Conservation (phyloP, 2,329 filamentous ascomycete genomes). For the Diaporthe humulicola region DNA sequence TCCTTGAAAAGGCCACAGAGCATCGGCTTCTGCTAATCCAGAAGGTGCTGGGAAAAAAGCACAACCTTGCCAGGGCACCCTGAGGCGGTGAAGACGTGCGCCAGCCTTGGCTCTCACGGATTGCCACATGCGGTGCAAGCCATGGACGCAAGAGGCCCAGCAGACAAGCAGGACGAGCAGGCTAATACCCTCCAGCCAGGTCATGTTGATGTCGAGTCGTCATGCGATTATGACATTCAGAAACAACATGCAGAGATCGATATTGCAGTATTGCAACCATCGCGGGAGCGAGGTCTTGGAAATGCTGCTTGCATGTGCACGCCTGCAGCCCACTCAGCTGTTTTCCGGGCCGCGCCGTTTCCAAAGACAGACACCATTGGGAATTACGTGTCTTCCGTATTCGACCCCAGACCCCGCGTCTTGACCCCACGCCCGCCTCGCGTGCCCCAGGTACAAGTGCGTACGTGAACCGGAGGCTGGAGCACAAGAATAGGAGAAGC, state of each 20-base stretch:
- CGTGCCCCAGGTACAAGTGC: constrained; percentile 2
- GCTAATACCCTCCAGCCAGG: not conserved
- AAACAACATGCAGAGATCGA: not conserved
- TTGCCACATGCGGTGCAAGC: not conserved
- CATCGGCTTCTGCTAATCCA: constrained; percentile 51
- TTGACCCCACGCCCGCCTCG: constrained; percentile 6
- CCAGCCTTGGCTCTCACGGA: constrained; percentile 4
- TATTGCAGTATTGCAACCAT: not conserved
- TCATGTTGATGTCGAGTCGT: constrained; percentile 1
- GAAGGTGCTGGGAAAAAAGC: constrained; percentile 47
- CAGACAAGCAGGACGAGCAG: not conserved
- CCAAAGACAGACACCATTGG: constrained; percentile 1
- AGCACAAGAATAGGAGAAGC: not conserved
- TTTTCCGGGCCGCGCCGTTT: constrained; percentile 16
- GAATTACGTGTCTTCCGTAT: not conserved
- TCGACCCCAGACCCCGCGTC: constrained; percentile 31
- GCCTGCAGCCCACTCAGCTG: not conserved
- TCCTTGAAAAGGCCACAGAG: constrained; percentile 47
- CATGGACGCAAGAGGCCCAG: not conserved
- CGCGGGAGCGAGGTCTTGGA: not conserved
- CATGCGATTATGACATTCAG: constrained; percentile 20
- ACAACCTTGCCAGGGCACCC: not conserved
- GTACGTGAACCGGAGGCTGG: not conserved
- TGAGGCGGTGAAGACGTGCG: constrained; percentile 20
- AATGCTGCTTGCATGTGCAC: not conserved